Base-by-base conservation (phyloP, 169 alveolate genomes). In the Theileria luwenshuni region DNA sequence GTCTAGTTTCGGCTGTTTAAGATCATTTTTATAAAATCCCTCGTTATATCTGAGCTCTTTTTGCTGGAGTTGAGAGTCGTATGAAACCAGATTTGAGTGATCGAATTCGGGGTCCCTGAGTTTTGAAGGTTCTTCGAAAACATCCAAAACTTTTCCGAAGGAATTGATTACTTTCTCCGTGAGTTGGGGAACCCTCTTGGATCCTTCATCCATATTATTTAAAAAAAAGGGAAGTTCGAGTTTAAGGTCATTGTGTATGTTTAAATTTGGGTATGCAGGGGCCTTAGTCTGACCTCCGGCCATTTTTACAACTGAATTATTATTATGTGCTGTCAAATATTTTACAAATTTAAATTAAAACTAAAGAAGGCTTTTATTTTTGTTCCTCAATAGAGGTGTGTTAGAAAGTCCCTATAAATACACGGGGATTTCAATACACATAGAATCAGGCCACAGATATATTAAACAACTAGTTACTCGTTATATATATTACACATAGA, bases 161-260 rank as follows among this genome's bases (percentile, higher is more conserved):
- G 86, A 71, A 15, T 70, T 68, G 3, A 71, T 77, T 13, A 79
- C 83, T 27, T 73, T 10, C 30, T 79, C 83, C 1, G 81, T 73
- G 32, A 79, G 43, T 7, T 79, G 76, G 10, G 86, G 86, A 38
- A 79, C 51, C 7, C 60, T 17, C 12, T 25, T 49, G 5, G 69
- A 38, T 19, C 76, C 48, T 41, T 21, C 76, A 32, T 27, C 47
- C 1, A 25, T 42, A 62, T 70, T 52, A 15, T 51, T 60, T 6
- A 52, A 17, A 1, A 77, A 42, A 32, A 77, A 69, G 45, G 68
- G 69, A 23, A 72, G 51, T 25, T 73, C 83, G 23, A 69, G 80
- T 51, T 77, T 77, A 49, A 79, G 7, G 45, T 38, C 10, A 7
- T 5, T 38, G 45, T 38, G 17, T 38, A 38, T 7, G 10, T 38